Evolutionary conservation across 2,329 filamentous ascomycete genomes (phyloP).

Genomic region (Aschersonia sp.): DNA sequence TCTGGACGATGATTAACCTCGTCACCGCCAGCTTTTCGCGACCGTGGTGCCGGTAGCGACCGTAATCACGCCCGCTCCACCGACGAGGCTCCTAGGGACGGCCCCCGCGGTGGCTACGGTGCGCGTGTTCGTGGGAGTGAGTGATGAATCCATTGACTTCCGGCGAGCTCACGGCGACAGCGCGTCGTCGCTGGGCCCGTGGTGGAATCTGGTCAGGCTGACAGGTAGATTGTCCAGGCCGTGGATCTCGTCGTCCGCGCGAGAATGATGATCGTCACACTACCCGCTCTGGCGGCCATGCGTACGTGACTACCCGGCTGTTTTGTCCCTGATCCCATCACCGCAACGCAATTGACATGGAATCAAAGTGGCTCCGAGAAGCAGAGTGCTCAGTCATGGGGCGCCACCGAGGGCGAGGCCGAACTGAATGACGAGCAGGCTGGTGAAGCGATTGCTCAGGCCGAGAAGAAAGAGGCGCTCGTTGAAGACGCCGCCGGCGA

Average conservation of each 20-base stretch:
- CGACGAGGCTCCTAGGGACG: slow-evolving; percentile 46
- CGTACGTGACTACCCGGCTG: slow-evolving; percentile 24
- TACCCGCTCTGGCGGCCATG: slow-evolving; percentile 23
- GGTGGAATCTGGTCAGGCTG: neutral
- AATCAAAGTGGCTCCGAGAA: slow-evolving; percentile 59
- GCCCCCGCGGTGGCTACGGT: slow-evolving; percentile 46
- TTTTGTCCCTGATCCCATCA: neutral
- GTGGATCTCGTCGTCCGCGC: slow-evolving; percentile 37
- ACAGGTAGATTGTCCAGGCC: slow-evolving; percentile 21
- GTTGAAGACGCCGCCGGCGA: slow-evolving; percentile 32
- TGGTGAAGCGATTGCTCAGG: slow-evolving; percentile 75
- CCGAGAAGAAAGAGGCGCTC: slow-evolving; percentile 60
- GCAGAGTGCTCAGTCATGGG: slow-evolving; percentile 83
- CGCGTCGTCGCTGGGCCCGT: no score
- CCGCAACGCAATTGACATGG: slow-evolving; percentile 8
- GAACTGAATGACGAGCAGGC: slow-evolving; percentile 87
- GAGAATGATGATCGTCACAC: slow-evolving; percentile 43
- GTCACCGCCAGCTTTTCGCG: slow-evolving; percentile 58
- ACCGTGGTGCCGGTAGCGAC: slow-evolving; percentile 66
- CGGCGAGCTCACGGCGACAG: neutral
- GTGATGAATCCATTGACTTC: slow-evolving; percentile 10
- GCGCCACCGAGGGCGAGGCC: slow-evolving; percentile 63
- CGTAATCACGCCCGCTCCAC: slow-evolving; percentile 72
- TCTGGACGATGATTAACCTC: neutral
- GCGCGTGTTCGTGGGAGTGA: slow-evolving; percentile 47